Percentiles rank a stretch among this genome's conserved stretches.
phyloP scores from a whole-genome alignment of 768 basidiomycete species.

The Lentinula lateritia region DNA sequence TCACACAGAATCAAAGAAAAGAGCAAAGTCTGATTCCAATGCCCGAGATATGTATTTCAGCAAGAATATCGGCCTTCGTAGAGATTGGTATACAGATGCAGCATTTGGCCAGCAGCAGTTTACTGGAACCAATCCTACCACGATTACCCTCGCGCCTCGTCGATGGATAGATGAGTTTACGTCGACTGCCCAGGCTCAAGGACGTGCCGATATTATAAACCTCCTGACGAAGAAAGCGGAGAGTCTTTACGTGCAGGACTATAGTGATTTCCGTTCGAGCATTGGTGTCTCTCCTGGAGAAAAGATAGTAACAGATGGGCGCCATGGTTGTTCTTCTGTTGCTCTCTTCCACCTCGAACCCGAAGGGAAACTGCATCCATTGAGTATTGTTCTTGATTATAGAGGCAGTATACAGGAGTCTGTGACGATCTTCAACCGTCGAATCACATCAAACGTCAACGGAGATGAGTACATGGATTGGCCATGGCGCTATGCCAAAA shows the following conservation, averaged over 20 bases:
- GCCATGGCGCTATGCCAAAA: constrained; percentile 29
- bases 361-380: constrained; percentile 20
- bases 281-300: constrained; percentile 13
- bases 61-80: constrained; percentile 22
- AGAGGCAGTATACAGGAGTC: constrained; percentile 19
- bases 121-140: constrained; percentile 23
- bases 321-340: constrained; percentile 23
- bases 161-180: constrained; percentile 17
- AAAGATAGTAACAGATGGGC: constrained; percentile 9
- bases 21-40: neutral
- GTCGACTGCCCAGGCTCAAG: constrained; percentile 10
- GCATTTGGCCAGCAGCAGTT: constrained; percentile 25
- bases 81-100: constrained; percentile 26
- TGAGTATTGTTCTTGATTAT: constrained; percentile 25
- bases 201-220: constrained; percentile 8
- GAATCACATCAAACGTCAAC: constrained; percentile 8
- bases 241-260: constrained; percentile 19
- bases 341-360: constrained; percentile 21
- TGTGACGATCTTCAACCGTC: constrained; percentile 24
- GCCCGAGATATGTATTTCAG: constrained; percentile 16
- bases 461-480: constrained; percentile 18
- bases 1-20: constrained; percentile 4
- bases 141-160: constrained; percentile 15
- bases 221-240: constrained; percentile 8
- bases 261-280: constrained; percentile 19